Base-by-base conservation (phyloP, 345 rosid species). In the Hypericum perforatum region DNA sequence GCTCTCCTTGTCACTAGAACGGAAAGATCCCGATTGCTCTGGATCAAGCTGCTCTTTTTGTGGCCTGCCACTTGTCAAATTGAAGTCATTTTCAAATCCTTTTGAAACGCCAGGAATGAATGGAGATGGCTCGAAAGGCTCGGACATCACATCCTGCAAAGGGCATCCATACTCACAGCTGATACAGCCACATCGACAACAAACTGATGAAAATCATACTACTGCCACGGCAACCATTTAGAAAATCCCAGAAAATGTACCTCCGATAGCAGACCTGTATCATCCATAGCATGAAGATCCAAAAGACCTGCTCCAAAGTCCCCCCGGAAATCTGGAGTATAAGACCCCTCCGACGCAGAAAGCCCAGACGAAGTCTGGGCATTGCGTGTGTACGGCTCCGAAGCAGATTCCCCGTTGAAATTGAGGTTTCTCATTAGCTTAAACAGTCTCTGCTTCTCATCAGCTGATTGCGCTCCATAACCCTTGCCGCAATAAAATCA, bases 231-330 rank as follows among this genome's bases (percentile, higher is more conserved):
- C 9, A 53, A 39, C 47, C 32, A 3, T n/a, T 22, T 22, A 22
- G 32, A 22, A 22, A 22, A 22, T 22, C 32, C 1, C 32, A 22
- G 32, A 22, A 22, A 22, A 22, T 22, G 32, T 77, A 92, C 99
- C 94, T 94, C 97, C 14, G 92, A 82, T 29, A 86, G 77, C 74
- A 94, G 95, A 75, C 84, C 95, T 1, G 95, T 89, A 58, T 94
- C 97, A 68, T 94, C 99, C 95, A 94, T 82, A 41, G 95, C 91
- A 68, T 94, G 97, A 63, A 94, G 99, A 76, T 88, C 97, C 67
- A 92, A 60, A 56, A 92, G 91, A 51, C 99, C 99, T 62, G 95
- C 95, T 62, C 97, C 98, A 82, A 88, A 83, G 69, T 92, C 98
- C 50, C 97, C 97, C 73, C 95, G 80, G 54, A 92, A 84, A 44